Conservation (phyloP, 2,329 filamentous ascomycete genomes). For the Monosporascus sp. region DNA sequence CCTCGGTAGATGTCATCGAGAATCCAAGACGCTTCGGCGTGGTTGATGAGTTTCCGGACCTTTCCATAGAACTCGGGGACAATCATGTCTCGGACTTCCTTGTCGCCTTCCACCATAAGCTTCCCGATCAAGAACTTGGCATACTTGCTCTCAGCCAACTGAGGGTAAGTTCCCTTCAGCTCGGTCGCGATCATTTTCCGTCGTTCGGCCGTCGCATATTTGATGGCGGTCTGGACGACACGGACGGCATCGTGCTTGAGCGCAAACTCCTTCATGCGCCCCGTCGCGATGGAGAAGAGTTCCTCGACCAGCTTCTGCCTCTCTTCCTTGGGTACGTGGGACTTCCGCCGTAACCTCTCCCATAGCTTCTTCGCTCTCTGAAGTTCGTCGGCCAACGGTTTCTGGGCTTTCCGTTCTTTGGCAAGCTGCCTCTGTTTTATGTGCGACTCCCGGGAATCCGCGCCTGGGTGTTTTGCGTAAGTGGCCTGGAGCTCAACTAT, state of each 20-base stretch:
- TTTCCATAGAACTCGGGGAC: constrained; percentile 94
- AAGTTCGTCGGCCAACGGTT: constrained; percentile 87
- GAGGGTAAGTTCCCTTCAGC: constrained; percentile 75
- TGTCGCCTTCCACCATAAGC: constrained; percentile 85
- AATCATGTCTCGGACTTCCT: constrained; percentile 80
- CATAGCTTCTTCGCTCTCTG: constrained; percentile 91
- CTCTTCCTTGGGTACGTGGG: constrained; percentile 85
- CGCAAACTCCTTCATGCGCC: constrained; percentile 88
- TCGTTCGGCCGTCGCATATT: constrained; percentile 84
- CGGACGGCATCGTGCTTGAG: constrained; percentile 98
- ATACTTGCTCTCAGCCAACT: constrained; percentile 89
- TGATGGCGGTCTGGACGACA: constrained; percentile 92
- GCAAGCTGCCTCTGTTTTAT: constrained; percentile 86
- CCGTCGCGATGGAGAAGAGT: constrained; percentile 86
- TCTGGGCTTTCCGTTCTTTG: constrained; percentile 84
- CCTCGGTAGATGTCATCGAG: constrained; percentile 93
- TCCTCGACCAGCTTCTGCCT: constrained; percentile 81
- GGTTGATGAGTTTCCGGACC: constrained; percentile 88
- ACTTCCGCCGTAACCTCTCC: constrained; percentile 90
- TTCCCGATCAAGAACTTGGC: constrained; percentile 97
- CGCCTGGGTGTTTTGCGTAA: constrained; percentile 35
- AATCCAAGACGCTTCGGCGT: constrained; percentile 95
- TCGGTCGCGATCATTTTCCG: constrained; percentile 82
- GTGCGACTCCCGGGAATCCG: constrained; percentile 79
- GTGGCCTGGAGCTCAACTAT: background rate